Conservation (phyloP, 352 stramenopile species). For the Phytophthora rubi region DNA sequence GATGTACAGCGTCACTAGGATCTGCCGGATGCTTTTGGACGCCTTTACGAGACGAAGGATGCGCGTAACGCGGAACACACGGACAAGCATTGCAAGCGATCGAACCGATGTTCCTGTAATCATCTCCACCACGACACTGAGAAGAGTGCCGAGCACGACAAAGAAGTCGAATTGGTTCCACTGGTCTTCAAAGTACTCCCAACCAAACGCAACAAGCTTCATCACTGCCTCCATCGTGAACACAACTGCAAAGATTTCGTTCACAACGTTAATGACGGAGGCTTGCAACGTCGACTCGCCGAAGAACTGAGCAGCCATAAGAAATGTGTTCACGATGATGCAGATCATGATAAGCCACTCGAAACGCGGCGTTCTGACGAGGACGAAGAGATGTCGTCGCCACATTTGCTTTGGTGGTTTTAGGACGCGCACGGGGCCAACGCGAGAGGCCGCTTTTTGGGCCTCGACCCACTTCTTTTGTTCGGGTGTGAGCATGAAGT, state of each 20-base stretch:
- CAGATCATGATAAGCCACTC: conserved; percentile 90
- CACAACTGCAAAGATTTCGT: conserved; percentile 87
- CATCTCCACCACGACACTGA: conserved; percentile 65
- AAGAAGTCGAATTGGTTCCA: conserved; percentile 94
- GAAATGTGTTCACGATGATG: conserved; percentile 90
- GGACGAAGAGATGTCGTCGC: conserved; percentile 66
- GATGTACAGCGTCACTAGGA: conserved; percentile 92
- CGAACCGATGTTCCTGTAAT: conserved; percentile 63
- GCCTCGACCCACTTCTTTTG: conserved; percentile 92
- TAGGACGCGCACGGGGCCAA: conserved; percentile 66
- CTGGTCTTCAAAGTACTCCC: conserved; percentile 82
- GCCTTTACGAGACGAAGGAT: conserved; percentile 86
- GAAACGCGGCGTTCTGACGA: conserved; percentile 75
- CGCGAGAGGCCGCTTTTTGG: conserved; percentile 65
- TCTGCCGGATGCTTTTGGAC: conserved; percentile 88
- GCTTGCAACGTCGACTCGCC: conserved; percentile 70
- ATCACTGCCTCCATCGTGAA: conserved; percentile 90
- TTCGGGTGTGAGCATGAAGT: conserved; percentile 88
- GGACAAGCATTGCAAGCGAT: conserved; percentile 88
- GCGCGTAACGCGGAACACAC: conserved; percentile 91
- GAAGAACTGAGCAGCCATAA: conserved; percentile 91
- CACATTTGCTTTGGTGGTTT: conserved; percentile 59
- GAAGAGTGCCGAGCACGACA: conserved; percentile 69
- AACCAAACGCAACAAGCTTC: conserved; percentile 85
- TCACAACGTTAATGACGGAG: conserved; percentile 69